phyloP scores from a whole-genome alignment of 129 eudicot genomes.

The Daucus carota region DH1_v3.0 NC_030381.2:33584001-33584500 shows the following conservation, averaged over 20 bases:
- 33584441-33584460: neutral
- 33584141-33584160: conserved; percentile 27
- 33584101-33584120: conserved; percentile 44
- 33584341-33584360: neutral
- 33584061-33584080: conserved; percentile 1
- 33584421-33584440: neutral
- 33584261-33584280: conserved; percentile 45
- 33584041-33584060: neutral
- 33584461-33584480: neutral
- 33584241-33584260: conserved; percentile 34
- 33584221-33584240: conserved; percentile 36
- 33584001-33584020: neutral
- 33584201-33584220: conserved; percentile 41
- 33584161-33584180: conserved; percentile 71
- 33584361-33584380: neutral
- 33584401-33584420: neutral
- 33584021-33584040: neutral
- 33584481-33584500: neutral
- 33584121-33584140: conserved; percentile 15
- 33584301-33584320: neutral
- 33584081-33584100: conserved; percentile 10
- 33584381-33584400: neutral
- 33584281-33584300: neutral
- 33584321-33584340: neutral
- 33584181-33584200: conserved; percentile 74